Evolutionary conservation across 202 grass and related monocot genomes (phyloP), one percentile per base, ranked within the genome.

Genomic region (Panicum hallii): DNA sequence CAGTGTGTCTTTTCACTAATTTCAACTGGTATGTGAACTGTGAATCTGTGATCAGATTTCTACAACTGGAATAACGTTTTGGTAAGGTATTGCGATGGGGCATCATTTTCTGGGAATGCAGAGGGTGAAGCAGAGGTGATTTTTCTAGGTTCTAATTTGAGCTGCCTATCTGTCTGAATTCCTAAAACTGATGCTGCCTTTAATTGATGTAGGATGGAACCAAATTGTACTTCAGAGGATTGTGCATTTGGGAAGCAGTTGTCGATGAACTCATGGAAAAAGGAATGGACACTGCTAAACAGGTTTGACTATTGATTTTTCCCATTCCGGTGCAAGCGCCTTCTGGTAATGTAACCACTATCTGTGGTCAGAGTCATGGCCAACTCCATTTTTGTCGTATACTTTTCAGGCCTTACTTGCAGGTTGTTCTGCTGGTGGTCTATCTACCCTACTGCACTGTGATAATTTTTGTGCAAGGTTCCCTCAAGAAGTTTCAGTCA

Each of bases 61-160:
- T 94, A 94, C 81, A 84, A 90, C 68, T 97, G 94, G 94, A 97
- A 97, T 78, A 97, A 63, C 77, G 91, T 81, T 58, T 88, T 38
- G 17, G 34, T 97, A 61, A 89, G 90, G 52, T 97, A 97, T 22
- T 97, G 94, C 6, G 92, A 97, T 9, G 94, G 94, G 17, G 86
- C 86, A 19, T 97, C 92, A 42, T 97, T 94, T 77, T 62, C 92
- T 40, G 92, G 94, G 13, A 78, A 97, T 48, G 83, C 86, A 2
- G 88, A 94, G 63, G 81, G 52, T 45, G 63, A 74, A 48, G 76
- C 47, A 45, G 61, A 85, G 85, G 91, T 93, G 67, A 11, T 3
- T 17, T 40, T 34, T 81, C 20, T 45, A 14, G 8, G 5, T 79
- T 15, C 3, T 52, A 0, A 28, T 26, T 11, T 68, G 44, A 30